Conservation (phyloP, 1,284 basidiomycete genomes). For the Thelephora terrestris region DNA sequence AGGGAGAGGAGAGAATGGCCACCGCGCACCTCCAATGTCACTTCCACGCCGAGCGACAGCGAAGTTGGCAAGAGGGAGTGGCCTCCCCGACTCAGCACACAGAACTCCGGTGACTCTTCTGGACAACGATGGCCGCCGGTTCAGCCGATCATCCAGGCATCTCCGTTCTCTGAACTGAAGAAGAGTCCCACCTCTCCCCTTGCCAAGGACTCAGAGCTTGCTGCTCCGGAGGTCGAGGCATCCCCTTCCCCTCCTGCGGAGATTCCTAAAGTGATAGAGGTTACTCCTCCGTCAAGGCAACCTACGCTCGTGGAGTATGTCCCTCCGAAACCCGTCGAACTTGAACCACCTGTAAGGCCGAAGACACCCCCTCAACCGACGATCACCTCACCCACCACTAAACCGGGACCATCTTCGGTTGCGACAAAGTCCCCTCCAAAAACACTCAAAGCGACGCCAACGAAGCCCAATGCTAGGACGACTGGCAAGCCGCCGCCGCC, state of each 20-base stretch:
- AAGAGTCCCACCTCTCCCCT: no score
- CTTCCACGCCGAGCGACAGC: constrained; percentile 12
- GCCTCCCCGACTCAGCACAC: constrained; percentile 36
- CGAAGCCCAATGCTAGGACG: no score
- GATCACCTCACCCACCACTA: no score
- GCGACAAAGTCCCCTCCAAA: no score
- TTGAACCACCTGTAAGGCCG: constrained; percentile 3
- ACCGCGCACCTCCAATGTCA: constrained; percentile 24
- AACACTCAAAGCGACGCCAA: no score
- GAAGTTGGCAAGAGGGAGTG: constrained; percentile 65
- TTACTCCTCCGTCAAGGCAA: background rate
- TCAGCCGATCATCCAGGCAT: no score
- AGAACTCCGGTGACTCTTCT: no score
- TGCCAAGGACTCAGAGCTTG: background rate
- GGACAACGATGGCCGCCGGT: no score
- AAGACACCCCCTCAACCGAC: no score
- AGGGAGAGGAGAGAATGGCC: constrained; percentile 72
- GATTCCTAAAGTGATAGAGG: constrained; percentile 2
- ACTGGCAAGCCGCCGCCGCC: no score
- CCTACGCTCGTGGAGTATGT: background rate
- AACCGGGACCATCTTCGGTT: no score
- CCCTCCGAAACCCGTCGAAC: constrained; percentile 1
- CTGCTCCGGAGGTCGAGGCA: constrained; percentile 2
- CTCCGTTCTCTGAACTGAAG: no score
- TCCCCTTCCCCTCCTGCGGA: constrained; percentile 5